These are phyloP conservation scores for Odontarrhena argentea DNA, from an alignment of 345 rosid species.

Conservation along the genomic window DNA sequence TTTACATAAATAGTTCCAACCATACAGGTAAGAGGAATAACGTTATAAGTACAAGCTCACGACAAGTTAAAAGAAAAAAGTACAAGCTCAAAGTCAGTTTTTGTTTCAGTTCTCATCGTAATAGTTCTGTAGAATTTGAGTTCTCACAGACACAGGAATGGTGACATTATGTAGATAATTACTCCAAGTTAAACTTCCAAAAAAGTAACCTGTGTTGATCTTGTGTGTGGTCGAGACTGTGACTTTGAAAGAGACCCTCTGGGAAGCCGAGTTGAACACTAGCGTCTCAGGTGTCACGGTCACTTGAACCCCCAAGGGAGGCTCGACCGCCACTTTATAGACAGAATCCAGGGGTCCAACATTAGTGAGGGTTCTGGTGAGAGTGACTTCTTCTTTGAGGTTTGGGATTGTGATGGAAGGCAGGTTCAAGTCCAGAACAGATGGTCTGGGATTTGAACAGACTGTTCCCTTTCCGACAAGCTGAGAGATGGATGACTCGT, in stretches of 20 bases:
- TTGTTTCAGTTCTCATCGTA: slow-evolving; percentile 23
- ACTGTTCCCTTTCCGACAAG: slow-evolving; percentile 37
- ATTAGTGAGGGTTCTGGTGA: slow-evolving; percentile 49
- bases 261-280: slow-evolving; percentile 30
- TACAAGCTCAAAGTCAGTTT: not conserved
- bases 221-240: slow-evolving; percentile 33
- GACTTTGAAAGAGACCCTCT: slow-evolving; percentile 30
- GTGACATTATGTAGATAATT: slow-evolving; percentile 39
- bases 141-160: slow-evolving; percentile 48
- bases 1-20: too few relatives aligned
- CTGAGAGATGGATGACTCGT: slow-evolving; percentile 49
- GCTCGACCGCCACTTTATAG: slow-evolving; percentile 33
- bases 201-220: slow-evolving; percentile 45
- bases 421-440: slow-evolving; percentile 44
- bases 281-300: slow-evolving; percentile 24
- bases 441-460: slow-evolving; percentile 33
- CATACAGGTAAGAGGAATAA: too few relatives aligned
- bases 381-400: slow-evolving; percentile 22
- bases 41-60: not conserved
- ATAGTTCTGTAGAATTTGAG: slow-evolving; percentile 29
- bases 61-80: not conserved
- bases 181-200: slow-evolving; percentile 51
- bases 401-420: slow-evolving; percentile 50
- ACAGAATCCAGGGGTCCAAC: slow-evolving; percentile 42
- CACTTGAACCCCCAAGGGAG: slow-evolving; percentile 33